Evolutionary conservation across 805 yeast genomes (phyloP).

Genomic region (Candida michaelii): DNA sequence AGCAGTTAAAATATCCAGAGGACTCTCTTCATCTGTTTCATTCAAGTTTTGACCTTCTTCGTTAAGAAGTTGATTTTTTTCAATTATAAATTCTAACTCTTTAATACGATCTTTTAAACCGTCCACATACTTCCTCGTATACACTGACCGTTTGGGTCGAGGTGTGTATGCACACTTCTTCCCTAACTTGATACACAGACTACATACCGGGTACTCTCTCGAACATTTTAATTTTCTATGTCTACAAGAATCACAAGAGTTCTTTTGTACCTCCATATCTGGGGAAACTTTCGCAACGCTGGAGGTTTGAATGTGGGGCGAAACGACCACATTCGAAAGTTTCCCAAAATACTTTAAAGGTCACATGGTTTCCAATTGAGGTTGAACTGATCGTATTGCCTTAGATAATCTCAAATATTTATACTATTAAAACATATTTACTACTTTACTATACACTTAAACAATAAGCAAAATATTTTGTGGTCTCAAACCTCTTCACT

Average conservation of each 20-base stretch:
- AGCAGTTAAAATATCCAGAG: neutral
- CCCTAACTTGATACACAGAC: slow-evolving; percentile 9
- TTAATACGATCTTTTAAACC: neutral
- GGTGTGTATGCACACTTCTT: slow-evolving; percentile 15
- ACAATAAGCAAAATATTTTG: too few species aligned
- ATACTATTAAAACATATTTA: too few species aligned
- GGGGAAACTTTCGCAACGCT: neutral
- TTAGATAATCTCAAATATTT: too few species aligned
- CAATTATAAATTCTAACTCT: neutral
- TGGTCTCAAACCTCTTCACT: too few species aligned
- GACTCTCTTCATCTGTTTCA: neutral
- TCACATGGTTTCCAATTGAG: too few species aligned
- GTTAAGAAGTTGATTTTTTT: slow-evolving; percentile 6
- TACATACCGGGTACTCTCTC: slow-evolving; percentile 10
- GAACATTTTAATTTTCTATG: slow-evolving; percentile 16
- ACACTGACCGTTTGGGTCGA: slow-evolving; percentile 3
- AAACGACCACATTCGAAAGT: too few species aligned
- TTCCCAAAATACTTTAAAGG: too few species aligned
- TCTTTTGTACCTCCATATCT: slow-evolving; percentile 7
- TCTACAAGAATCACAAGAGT: slow-evolving; percentile 17
- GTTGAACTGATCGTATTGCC: too few species aligned
- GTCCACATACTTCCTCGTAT: slow-evolving; percentile 8
- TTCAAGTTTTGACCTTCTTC: too few species aligned
- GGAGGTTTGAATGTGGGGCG: too few species aligned
- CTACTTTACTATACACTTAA: too few species aligned